phyloP scores from a whole-genome alignment of 2,329 filamentous ascomycete genomes.

The Fusarium heterosporum region DNA sequence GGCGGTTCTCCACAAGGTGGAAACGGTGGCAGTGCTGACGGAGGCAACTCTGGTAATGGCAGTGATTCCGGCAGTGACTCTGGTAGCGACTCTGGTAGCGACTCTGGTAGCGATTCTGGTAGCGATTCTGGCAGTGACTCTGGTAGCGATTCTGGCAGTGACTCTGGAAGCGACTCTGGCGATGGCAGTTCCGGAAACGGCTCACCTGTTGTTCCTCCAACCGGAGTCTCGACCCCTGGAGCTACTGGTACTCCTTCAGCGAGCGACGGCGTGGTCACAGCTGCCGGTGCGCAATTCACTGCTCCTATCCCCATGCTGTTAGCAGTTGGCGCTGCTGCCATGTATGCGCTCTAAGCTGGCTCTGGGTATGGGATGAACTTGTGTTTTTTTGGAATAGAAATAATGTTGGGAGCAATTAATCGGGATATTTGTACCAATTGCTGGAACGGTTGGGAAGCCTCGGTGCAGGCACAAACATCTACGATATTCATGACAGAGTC shows the following conservation, averaged over 20 bases:
- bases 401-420: conserved; percentile 38
- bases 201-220: conserved; percentile 8
- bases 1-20: conserved; percentile 34
- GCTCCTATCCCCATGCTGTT: conserved; percentile 58
- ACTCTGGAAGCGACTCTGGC: not conserved
- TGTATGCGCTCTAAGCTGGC: conserved; percentile 54
- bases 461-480: conserved; percentile 30
- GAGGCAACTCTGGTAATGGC: not conserved
- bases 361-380: not conserved
- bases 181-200: conserved; percentile 6
- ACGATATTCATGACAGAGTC: conserved; percentile 23
- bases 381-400: conserved; percentile 31
- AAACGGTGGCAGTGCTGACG: conserved; percentile 29
- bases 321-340: conserved; percentile 56
- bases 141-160: not conserved
- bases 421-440: conserved; percentile 34
- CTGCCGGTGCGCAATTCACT: conserved; percentile 50
- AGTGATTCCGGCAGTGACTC: not conserved
- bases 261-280: conserved; percentile 32
- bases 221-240: conserved; percentile 30
- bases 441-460: conserved; percentile 38
- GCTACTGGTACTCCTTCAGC: conserved; percentile 40
- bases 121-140: not conserved
- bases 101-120: conserved; percentile 12
- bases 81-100: not conserved